Percentiles rank a stretch among this genome's conserved stretches.
Evolutionary conservation across 73 alveolate genomes (phyloP).

Genomic region (Effrenium voratum): DNA sequence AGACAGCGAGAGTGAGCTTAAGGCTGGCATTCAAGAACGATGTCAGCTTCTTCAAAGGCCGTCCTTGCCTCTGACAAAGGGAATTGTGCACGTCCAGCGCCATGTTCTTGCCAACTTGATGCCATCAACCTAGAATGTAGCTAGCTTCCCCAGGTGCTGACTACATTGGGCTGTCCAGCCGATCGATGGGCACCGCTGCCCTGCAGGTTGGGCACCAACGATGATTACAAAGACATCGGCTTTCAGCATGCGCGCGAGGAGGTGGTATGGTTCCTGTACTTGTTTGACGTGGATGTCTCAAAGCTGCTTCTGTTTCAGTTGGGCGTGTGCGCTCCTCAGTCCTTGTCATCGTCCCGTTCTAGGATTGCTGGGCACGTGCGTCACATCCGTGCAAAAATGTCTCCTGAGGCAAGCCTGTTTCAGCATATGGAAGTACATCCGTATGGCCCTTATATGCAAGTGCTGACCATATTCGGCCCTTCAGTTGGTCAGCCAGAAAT

Average conservation of each 20-base stretch:
- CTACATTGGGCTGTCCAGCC: conserved; percentile 71
- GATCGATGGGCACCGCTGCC: conserved; percentile 64
- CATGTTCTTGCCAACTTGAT: not conserved
- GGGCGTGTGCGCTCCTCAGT: conserved; percentile 21
- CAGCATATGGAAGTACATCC: conserved; percentile 29
- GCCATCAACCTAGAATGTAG: not conserved
- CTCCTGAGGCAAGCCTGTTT: conserved; percentile 27
- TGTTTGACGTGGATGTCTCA: conserved; percentile 67
- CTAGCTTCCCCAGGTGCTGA: conserved; percentile 43
- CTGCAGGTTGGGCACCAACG: conserved; percentile 2
- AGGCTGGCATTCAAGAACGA: conserved; percentile 89
- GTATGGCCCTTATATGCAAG: not conserved
- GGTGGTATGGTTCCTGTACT: conserved; percentile 39
- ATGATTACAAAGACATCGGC: not conserved
- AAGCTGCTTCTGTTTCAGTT: conserved; percentile 48
- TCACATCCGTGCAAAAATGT: not conserved
- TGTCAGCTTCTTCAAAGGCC: conserved; percentile 82
- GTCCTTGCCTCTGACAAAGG: not conserved
- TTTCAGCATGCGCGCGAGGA: conserved; percentile 22
- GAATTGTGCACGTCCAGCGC: not conserved
- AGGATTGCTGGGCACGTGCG: not conserved
- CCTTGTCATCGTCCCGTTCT: not conserved
- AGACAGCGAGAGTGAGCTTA: not conserved
- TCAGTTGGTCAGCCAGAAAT: not conserved
- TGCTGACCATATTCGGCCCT: not conserved